phyloP scores from a whole-genome alignment of 306 rosid species.

The Quercus robur region DNA sequence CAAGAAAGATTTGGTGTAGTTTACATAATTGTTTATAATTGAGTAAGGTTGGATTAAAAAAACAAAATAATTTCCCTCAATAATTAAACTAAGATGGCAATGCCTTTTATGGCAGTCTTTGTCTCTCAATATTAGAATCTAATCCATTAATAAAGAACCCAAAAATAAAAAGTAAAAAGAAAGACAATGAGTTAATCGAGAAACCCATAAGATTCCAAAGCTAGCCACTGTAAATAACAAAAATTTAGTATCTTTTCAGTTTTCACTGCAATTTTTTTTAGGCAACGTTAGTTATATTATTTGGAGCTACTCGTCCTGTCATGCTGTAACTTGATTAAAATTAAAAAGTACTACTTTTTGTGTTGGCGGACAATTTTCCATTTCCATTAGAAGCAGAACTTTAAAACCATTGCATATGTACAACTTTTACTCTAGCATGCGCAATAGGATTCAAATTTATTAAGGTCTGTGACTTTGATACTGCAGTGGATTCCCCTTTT shows the following conservation, averaged over 20 bases:
- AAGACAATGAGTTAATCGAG: background rate
- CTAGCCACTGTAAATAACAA: background rate
- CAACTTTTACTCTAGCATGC: constrained; percentile 44
- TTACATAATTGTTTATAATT: too few species aligned
- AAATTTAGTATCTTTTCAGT: too few species aligned
- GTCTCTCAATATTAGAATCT: too few species aligned
- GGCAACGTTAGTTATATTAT: background rate
- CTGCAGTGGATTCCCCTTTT: constrained; percentile 67
- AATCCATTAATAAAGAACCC: too few species aligned
- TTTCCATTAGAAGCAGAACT: constrained; percentile 1
- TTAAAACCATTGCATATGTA: constrained; percentile 13
- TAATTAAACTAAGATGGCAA: too few species aligned
- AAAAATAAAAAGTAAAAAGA: too few species aligned
- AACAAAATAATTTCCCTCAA: too few species aligned
- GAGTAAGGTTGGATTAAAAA: too few species aligned
- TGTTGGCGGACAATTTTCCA: background rate
- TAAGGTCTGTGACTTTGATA: constrained; percentile 23
- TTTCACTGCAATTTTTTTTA: background rate
- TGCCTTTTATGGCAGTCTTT: too few species aligned
- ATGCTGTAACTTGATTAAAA: background rate
- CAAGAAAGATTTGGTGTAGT: too few species aligned
- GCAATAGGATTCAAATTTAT: constrained; percentile 18
- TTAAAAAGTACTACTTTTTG: background rate
- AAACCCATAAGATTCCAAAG: background rate
- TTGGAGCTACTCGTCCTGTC: background rate